Base-by-base conservation (phyloP, 176 grass and related monocot genomes). In the Ampelocalamus luodianensis region DNA sequence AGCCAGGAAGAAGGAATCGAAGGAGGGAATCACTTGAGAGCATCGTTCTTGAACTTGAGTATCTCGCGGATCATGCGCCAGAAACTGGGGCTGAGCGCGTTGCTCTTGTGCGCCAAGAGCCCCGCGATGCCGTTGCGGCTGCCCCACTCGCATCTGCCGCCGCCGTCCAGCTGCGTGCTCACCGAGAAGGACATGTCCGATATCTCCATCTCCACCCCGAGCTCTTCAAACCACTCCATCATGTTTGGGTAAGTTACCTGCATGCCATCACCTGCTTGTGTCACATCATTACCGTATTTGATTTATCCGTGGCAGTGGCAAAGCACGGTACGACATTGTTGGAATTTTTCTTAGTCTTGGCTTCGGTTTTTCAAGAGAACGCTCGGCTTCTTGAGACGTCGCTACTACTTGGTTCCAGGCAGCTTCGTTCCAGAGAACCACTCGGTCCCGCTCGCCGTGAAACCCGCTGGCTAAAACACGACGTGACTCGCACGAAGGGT, bases 221-320 rank as follows among this genome's bases (percentile, higher is more conserved):
- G 78, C 17, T 38, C 86, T 71, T 97, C 95, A 3, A 97, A 97
- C 67, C 94, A 90, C 26, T 97, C 89, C 89, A 97, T 54, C 91
- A 94, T 95, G 82, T 95, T 97, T 20, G 95, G 95, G 85, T 97
- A 97, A 4, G 95, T 97, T 4, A 97, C 95, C 92, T 97, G 86
- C 67, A 68, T 12, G 32, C 17, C 40, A 42, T 42, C 40, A 42
- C 6, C 0, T 42, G 40, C 40, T 8, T 42, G 8, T 42, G 40
- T 42, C 40, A 42, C 9, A 34, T 0, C 29, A n/a, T n/a, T n/a
- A n/a, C n/a, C n/a, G n/a, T n/a, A 29, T 29, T 29, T 29, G 0
- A 29, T 29, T 29, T 29, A 29, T 29, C 29, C 29, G 29, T 29
- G 1, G 29, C 29, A 29, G 29, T 29, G 1, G 29, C 29, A 29